Percentiles rank a stretch among this genome's conserved stretches.
phyloP scores from a whole-genome alignment of 139 green algal genomes.

The Micractinium sp. region DNA sequence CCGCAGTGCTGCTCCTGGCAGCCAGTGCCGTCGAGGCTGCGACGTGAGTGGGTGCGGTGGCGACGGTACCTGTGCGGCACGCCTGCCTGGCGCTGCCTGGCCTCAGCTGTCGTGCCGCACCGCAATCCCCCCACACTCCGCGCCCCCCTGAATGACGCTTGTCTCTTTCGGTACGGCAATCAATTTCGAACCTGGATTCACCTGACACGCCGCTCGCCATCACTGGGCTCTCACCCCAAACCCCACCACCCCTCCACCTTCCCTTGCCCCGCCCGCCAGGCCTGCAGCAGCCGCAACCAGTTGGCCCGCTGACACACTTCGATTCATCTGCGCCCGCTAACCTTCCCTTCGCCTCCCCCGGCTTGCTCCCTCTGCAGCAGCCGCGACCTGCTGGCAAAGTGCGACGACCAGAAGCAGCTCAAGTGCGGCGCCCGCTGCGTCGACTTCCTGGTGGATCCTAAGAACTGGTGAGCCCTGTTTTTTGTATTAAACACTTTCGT shows the following conservation, averaged over 20 bases:
- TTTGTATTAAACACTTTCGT: too few species aligned
- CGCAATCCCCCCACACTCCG: too few species aligned
- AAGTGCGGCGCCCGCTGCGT: not conserved
- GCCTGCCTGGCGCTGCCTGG: not conserved
- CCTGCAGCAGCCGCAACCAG: too few species aligned
- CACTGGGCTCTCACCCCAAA: too few species aligned
- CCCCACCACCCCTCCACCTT: too few species aligned
- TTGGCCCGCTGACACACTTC: too few species aligned
- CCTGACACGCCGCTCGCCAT: too few species aligned
- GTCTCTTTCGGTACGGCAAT: too few species aligned
- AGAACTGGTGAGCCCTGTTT: not conserved
- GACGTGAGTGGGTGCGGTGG: not conserved
- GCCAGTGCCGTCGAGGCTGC: not conserved
- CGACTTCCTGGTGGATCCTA: not conserved
- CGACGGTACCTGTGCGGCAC: not conserved
- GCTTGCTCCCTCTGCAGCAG: not conserved
- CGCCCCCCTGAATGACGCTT: too few species aligned
- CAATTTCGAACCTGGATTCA: too few species aligned
- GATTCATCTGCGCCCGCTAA: too few species aligned
- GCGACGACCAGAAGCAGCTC: constrained; percentile 1
- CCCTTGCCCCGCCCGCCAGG: too few species aligned
- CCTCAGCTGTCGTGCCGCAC: not conserved
- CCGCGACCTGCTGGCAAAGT: not conserved
- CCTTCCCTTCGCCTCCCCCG: not conserved
- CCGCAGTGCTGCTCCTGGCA: not conserved